Evolutionary conservation across 495 filamentous ascomycete species (phyloP).

Genomic region (Lasiosphaeria miniovina): DNA sequence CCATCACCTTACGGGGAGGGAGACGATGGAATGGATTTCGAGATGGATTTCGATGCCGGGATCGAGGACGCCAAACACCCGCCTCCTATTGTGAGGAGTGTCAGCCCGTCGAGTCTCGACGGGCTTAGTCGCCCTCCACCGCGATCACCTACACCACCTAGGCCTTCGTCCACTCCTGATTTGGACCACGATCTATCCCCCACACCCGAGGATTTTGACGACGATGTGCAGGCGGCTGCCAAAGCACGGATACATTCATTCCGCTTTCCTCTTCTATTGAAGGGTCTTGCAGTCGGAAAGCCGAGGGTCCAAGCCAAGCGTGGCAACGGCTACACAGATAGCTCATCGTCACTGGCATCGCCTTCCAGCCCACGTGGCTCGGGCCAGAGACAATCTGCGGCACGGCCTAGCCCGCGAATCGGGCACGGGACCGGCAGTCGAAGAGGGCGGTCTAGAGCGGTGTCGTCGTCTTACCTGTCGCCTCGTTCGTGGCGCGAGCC

Average conservation of each 20-base stretch:
- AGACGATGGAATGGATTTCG: constrained; percentile 43
- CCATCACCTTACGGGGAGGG: constrained; percentile 32
- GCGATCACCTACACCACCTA: constrained; percentile 34
- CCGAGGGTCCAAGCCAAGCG: constrained; percentile 10
- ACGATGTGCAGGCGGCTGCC: constrained; percentile 38
- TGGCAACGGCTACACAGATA: constrained; percentile 16
- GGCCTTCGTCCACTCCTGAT: constrained; percentile 33
- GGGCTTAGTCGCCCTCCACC: constrained; percentile 43
- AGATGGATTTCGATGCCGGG: constrained; percentile 50
- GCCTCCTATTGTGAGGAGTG: constrained; percentile 38
- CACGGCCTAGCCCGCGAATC: background rate
- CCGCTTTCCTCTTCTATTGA: constrained; percentile 24
- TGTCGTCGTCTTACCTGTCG: constrained; percentile 28
- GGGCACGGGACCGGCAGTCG: background rate
- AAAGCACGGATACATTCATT: constrained; percentile 18
- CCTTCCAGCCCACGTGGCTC: constrained; percentile 14
- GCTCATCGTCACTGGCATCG: constrained; percentile 28
- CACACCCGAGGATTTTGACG: constrained; percentile 34
- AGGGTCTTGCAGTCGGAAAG: constrained; percentile 20
- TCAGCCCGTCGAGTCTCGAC: constrained; percentile 46
- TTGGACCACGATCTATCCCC: constrained; percentile 23
- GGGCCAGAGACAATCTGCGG: background rate
- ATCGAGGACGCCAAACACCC: constrained; percentile 48
- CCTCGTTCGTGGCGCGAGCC: constrained; percentile 49
- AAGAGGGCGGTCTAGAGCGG: constrained; percentile 4